A percentile compares a stretch with the other conserved stretches of the same genome.
Evolutionary conservation across 2,329 filamentous ascomycete genomes (phyloP).

Genomic region (Aspergillus caelatus): DNA sequence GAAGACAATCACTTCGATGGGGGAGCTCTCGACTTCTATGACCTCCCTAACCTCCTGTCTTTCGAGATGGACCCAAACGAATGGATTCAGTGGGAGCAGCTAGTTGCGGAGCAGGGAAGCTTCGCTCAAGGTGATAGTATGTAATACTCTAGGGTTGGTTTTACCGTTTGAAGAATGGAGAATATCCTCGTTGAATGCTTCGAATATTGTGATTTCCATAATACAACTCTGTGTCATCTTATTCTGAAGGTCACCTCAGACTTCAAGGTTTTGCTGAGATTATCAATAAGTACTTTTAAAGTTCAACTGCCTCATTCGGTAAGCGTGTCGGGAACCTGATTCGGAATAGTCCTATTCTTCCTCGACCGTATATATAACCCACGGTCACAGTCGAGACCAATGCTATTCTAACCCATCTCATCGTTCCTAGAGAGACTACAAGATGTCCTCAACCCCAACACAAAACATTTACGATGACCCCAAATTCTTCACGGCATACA

Average conservation of each 20-base stretch:
- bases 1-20: too few relatives aligned
- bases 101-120: slow-evolving; percentile 10
- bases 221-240: not conserved
- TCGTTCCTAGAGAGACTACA: not conserved
- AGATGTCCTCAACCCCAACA: slow-evolving; percentile 6
- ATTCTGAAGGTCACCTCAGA: not conserved
- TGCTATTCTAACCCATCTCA: not conserved
- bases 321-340: not conserved
- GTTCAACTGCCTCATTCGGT: not conserved
- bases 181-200: not conserved
- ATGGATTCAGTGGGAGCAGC: slow-evolving; percentile 35
- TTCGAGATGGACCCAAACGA: slow-evolving; percentile 32
- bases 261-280: too few relatives aligned
- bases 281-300: too few relatives aligned
- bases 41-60: slow-evolving; percentile 14
- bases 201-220: not conserved
- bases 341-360: not conserved
- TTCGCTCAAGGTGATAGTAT: not conserved
- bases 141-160: not conserved
- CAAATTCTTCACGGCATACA: slow-evolving; percentile 50
- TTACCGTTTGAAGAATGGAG: not conserved
- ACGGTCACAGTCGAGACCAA: not conserved
- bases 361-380: not conserved
- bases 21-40: slow-evolving; percentile 12
- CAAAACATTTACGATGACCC: slow-evolving; percentile 43